Base-by-base conservation (phyloP, 2,329 filamentous ascomycete genomes). In the Talaromyces rugulosus region DNA sequence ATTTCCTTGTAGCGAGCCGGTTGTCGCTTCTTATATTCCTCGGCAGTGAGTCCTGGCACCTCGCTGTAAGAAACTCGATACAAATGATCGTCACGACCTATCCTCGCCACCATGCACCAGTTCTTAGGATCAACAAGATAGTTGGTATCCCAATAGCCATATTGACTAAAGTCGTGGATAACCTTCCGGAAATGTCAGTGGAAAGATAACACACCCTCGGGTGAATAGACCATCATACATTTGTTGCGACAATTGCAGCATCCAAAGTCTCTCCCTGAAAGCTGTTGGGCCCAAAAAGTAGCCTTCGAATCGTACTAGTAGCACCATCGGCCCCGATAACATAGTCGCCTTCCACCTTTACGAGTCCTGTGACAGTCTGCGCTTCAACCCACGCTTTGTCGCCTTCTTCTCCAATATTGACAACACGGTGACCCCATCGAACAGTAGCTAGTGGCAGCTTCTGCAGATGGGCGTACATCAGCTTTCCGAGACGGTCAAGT, bases 21-120 rank as follows among this genome's bases (percentile, higher is more conserved):
- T 27, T 47, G 44, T 16, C 44, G 44, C 23, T 76, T 77, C 31
- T 78, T 71, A 59, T 86, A 78, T 69, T 88, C 77, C 11, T 86
- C 84, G 40, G 70, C 74, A 0, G 79, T 81, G 12, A 88, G 77
- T 1, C 80, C 82, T 0, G 44, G 44, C 2, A 74, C 74, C 65
- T 89, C 87, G 58, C 85, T 85, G 66, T 89, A 89, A 0, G 86
- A 86, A 40, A 89, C 82, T 14, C 86, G 82, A 76, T 86, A 89
- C 9, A 89, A 72, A 0, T 84, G 85, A 59, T 87, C 84, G 2
- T 74, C 75, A 31, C 59, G 59, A 1, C 81, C 85, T 64, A 89
- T 84, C 50, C 78, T 81, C 2, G 86, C 85, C 1, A 84, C 84
- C 85, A 88, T 86, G 75, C 84, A 78, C 72, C 84, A 88, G 67